Base-by-base conservation (phyloP, 2,329 filamentous ascomycete species). In the Fusarium acutatum region DNA sequence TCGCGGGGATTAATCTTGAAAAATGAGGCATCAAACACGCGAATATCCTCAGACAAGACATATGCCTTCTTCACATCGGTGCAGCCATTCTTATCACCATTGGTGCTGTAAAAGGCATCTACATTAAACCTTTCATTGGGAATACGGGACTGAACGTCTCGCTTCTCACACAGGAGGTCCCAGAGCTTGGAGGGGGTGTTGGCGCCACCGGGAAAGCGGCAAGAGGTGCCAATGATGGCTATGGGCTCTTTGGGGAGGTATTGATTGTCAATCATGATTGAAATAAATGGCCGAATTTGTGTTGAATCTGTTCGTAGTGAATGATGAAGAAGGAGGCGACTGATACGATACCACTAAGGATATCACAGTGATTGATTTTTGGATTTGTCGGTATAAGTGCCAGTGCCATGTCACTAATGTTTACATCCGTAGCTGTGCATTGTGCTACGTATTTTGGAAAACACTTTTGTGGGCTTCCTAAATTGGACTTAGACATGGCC, bases 181-280 rank as follows among this genome's bases (percentile, higher is more conserved):
- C 64, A 67, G 17, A 67, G 38, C 35, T 64, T 67, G 14, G 64
- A 67, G 1, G 64, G 60, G 71, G 73, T 78, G 15, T 66, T 79
- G 3, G 80, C 77, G 28, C 72, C 77, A 4, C 83, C 83, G 1
- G 83, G 80, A 17, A 84, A 83, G 41, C 83, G 81, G 71, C 82
- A 84, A 4, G 76, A 82, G 37, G 60, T 81, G 40, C 84, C 83
- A 54, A 85, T 77, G 34, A 85, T 79, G 22, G 83, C 84, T 56
- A 85, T 84, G 34, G 83, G 82, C 50, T 83, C 81, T 50, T 24
- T 73, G 43, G 3, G 69, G 28, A 47, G 34, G 7, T 20, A 47
- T 34, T 43, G 15, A 43, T 18, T 43, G 41, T 24, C 41, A 18
- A 7, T 11, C 50, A 47, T 56, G 37, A 18, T 46, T 43, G 41